Conservation (phyloP, 768 basidiomycete species). For the Trametopsis cervina region DNA sequence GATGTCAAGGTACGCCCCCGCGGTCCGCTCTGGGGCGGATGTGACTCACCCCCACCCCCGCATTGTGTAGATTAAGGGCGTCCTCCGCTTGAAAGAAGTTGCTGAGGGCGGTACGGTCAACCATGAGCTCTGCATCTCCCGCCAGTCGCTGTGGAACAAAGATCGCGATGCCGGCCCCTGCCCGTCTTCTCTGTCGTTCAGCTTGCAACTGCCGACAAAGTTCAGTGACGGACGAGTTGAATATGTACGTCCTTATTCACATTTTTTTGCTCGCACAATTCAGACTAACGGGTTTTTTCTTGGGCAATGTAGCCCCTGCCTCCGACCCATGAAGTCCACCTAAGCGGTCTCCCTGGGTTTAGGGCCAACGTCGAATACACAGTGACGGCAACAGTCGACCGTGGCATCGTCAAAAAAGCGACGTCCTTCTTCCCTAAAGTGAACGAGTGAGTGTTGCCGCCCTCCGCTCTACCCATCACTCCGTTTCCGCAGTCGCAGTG, state of each 20-base stretch:
- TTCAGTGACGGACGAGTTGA: conserved; percentile 48
- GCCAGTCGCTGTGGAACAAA: conserved; percentile 51
- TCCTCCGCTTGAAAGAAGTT: conserved; percentile 50
- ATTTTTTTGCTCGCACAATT: conserved; percentile 5
- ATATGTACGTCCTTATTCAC: conserved; percentile 40
- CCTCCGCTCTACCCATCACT: not conserved
- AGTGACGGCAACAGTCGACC: conserved; percentile 45
- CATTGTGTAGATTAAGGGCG: conserved; percentile 51
- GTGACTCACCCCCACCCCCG: not conserved
- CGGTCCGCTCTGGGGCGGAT: not conserved
- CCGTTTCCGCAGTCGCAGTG: too few relatives aligned
- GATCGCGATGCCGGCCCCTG: conserved; percentile 36
- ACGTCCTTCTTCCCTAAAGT: conserved; percentile 15
- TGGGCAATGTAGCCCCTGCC: conserved; percentile 47
- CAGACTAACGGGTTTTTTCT: not conserved
- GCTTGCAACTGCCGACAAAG: conserved; percentile 47
- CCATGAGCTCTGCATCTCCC: conserved; percentile 44
- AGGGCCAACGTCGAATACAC: conserved; percentile 58
- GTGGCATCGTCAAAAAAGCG: conserved; percentile 36
- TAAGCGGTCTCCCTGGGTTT: conserved; percentile 70
- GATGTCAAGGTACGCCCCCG: conserved; percentile 49
- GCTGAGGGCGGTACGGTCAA: conserved; percentile 58
- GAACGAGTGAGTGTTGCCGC: conserved; percentile 3
- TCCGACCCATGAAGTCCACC: conserved; percentile 60
- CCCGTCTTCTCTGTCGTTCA: conserved; percentile 47